These are phyloP conservation scores for Ochromonas danica DNA, from an alignment of 108 stramenopile genomes.

Conservation along the genomic window DNA sequence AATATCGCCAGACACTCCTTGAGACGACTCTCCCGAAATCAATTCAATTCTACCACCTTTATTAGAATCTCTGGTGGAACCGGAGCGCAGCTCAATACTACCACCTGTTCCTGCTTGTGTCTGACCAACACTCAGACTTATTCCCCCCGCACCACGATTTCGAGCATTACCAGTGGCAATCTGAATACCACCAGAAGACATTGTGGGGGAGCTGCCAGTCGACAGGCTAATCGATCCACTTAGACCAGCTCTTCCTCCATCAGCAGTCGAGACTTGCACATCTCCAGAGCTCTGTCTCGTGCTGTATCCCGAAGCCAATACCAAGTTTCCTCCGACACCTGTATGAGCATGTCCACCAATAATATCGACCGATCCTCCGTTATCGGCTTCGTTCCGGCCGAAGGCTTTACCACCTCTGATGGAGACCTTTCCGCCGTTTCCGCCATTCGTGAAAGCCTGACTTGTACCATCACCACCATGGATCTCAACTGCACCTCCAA, in stretches of 20 bases:
- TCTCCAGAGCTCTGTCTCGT: slow-evolving; percentile 39
- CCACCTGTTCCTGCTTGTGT: no score
- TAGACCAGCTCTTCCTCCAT: slow-evolving; percentile 47
- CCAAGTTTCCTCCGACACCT: slow-evolving; percentile 40
- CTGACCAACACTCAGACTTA: no score
- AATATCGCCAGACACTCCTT: slow-evolving; percentile 5
- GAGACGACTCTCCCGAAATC: neutral
- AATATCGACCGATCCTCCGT: slow-evolving; percentile 44
- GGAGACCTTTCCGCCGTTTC: slow-evolving; percentile 43
- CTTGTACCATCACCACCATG: slow-evolving; percentile 57
- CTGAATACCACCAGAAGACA: no score
- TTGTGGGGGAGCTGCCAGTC: no score
- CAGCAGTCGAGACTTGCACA: slow-evolving; percentile 43
- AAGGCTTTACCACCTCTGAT: slow-evolving; percentile 38
- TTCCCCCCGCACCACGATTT: no score
- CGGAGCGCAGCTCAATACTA: neutral
- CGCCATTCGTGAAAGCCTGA: slow-evolving; percentile 29
- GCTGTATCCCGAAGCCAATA: slow-evolving; percentile 35
- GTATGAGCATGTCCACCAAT: slow-evolving; percentile 25
- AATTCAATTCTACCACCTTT: neutral
- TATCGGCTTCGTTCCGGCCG: slow-evolving; percentile 35
- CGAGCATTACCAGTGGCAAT: no score
- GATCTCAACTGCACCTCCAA: slow-evolving; percentile 50
- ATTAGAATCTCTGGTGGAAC: neutral
- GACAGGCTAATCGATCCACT: slow-evolving; percentile 45